Evolutionary conservation across 1,284 basidiomycete genomes (phyloP).

Genomic region (Fomitopsis palustris): DNA sequence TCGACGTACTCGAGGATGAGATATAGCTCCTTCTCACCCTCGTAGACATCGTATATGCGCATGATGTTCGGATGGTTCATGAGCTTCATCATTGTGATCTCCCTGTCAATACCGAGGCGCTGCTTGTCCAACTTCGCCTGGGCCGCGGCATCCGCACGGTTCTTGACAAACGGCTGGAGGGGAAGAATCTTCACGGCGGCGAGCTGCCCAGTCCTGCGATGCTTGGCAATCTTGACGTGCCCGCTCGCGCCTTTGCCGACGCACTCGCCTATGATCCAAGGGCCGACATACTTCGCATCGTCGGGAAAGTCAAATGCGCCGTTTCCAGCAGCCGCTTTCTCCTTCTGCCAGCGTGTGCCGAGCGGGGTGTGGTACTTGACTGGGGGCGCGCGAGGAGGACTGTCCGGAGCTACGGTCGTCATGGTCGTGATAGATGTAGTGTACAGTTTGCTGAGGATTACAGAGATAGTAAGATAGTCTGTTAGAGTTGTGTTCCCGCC

Average conservation of each 20-base stretch:
- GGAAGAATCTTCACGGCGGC: slow-evolving; percentile 99
- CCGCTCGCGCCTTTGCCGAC: slow-evolving; percentile 95
- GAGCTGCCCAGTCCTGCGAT: slow-evolving; percentile 85
- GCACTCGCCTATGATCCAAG: slow-evolving; percentile 89
- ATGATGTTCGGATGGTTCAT: slow-evolving; percentile 98
- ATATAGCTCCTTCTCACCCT: slow-evolving; percentile 90
- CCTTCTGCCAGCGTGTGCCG: slow-evolving; percentile 81
- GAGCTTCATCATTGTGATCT: slow-evolving; percentile 99
- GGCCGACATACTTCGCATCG: slow-evolving; percentile 72
- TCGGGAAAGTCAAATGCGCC: slow-evolving; percentile 70
- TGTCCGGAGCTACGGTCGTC: slow-evolving; percentile 25
- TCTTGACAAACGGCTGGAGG: slow-evolving; percentile 77
- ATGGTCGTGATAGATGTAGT: slow-evolving; percentile 3
- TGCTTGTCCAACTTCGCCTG: slow-evolving; percentile 86
- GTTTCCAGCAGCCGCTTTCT: slow-evolving; percentile 69
- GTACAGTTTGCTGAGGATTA: slow-evolving; percentile 3
- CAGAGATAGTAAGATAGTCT: slow-evolving; percentile 5
- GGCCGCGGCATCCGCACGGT: slow-evolving; percentile 71
- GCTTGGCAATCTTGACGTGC: slow-evolving; percentile 93
- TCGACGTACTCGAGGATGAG: slow-evolving; percentile 97
- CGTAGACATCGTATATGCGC: slow-evolving; percentile 96
- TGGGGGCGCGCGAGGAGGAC: slow-evolving; percentile 64
- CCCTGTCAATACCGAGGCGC: slow-evolving; percentile 89
- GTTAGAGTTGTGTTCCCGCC: background rate
- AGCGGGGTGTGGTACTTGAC: slow-evolving; percentile 63